Base-by-base conservation (phyloP, 805 yeast species). In the Isabelozyma pseudorhagii region DNA sequence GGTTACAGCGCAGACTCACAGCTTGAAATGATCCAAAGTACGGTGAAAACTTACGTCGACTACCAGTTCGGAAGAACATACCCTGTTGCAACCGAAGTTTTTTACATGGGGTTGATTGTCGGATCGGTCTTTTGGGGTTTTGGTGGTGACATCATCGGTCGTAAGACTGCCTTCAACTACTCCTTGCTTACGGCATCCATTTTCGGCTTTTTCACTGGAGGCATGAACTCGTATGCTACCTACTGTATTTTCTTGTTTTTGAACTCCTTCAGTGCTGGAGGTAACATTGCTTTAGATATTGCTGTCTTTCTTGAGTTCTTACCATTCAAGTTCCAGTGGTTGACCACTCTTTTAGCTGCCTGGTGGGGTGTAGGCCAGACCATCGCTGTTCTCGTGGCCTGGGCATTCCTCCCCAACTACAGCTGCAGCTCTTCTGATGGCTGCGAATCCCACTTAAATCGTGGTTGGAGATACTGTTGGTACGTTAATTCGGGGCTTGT, bases 301-400 rank as follows among this genome's bases (percentile, higher is more conserved):
- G 51, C 67, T 38, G 63, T 64, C 4, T 63, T 61, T 46, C 46
- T 64, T 21, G 68, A 66, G 46, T 61, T 54, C 45, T 56, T 63
- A 39, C 69, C 70, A 11, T 56, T 57, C 17, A 60, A 54, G 18
- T 56, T 57, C 49, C 59, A 59, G 29, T 66, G 57, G 60, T 50
- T 65, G 45, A 56, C 60, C 5, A 63, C 71, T 3, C 54, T 59
- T 8, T 57, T 69, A 64, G 82, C 84, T 18, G 67, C 74, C 42
- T 83, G 77, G 77, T 82, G 87, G 87, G 84, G 84, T 40, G 65
- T 82, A 39, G 86, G 86, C 38, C 85, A 82, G 59, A 75, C 81
- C 4, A 64, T 81, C 47, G 76, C 82, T 11, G 70, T 70, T 17
- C 62, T 79, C 14, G 58, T 80, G 31, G 80, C 84, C 1, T 82